Base-by-base conservation (phyloP, 148 eudicot species). In the Diospyros lotus region DNA sequence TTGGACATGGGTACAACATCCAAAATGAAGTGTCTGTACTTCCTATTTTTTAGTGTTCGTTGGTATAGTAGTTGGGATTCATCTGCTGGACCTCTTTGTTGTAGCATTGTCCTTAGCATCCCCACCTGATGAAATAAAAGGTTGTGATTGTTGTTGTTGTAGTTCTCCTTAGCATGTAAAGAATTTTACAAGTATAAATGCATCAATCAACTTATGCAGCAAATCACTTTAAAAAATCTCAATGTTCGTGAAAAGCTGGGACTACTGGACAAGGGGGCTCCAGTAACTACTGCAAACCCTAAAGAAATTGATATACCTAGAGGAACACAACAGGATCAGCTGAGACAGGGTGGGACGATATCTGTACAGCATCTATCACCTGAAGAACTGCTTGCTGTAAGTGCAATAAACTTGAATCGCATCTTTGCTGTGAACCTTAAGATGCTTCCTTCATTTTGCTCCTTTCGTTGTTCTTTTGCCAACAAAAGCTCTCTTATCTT, bases 171-270 rank as follows among this genome's bases (percentile, higher is more conserved):
- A 5, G 6, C 11, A 44, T 44, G 11, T 42, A 55, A 28, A 62
- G 12, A 51, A 28, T 66, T 50, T 28, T 14, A 12, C n/a, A 48
- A 18, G 4, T 4, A 8, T 48, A 28, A 51, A 39, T 60, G 12
- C 51, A 14, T 50, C 40, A 48, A 65, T 44, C 55, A 53, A 56
- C 62, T 65, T 78, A 45, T 80, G 79, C 94, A 95, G 99, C 89
- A 86, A 85, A 73, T 95, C 40, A 73, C 68, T 73, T 87, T 95
- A 69, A 75, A 81, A 48, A 75, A 89, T 73, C 93, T 93, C 64
- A 52, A 41, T 77, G 80, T 93, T 77, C 90, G 90, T 55, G 67
- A 80, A 66, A 81, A 77, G 73, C 75, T 95, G 75, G 98, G 98
- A 60, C 82, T 95, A 79, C 88, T 89, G 53, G 76, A 54, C 43